A percentile compares a stretch with the other conserved stretches of the same genome.
phyloP scores from a whole-genome alignment of 495 filamentous ascomycete species.

The Xylaria palmicola region DNA sequence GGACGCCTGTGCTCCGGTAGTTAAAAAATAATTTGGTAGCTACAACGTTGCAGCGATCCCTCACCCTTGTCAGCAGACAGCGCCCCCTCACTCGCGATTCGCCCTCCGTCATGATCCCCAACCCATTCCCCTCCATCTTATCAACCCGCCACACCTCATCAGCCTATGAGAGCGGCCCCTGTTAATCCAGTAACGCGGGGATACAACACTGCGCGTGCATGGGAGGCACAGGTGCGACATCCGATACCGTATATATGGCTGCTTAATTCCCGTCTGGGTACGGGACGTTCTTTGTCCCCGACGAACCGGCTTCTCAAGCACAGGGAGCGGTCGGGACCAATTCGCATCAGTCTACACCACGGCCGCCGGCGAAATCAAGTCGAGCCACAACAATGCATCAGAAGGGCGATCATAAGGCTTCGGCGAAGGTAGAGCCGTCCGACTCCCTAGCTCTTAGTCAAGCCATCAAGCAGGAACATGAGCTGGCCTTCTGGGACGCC shows the following conservation, averaged over 20 bases:
- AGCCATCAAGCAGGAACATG: slow-evolving; percentile 35
- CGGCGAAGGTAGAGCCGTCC: slow-evolving; percentile 18
- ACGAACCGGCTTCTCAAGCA: neutral
- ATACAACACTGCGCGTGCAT: neutral
- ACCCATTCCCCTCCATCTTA: slow-evolving; percentile 6
- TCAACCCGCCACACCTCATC: slow-evolving; percentile 1
- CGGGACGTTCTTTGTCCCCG: slow-evolving; percentile 11
- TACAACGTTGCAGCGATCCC: slow-evolving; percentile 9
- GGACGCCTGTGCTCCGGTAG: slow-evolving; percentile 5
- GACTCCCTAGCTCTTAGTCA: slow-evolving; percentile 28
- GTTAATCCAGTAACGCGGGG: neutral
- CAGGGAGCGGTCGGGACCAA: neutral
- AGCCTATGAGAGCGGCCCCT: slow-evolving; percentile 9
- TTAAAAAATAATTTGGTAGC: neutral
- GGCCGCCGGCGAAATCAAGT: neutral
- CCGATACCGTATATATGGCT: slow-evolving; percentile 12
- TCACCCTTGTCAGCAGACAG: neutral
- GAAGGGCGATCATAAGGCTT: slow-evolving; percentile 9
- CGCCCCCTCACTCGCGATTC: neutral
- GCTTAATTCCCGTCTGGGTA: slow-evolving; percentile 3
- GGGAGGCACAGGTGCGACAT: neutral
- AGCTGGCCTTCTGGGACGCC: slow-evolving; percentile 34
- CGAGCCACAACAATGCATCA: slow-evolving; percentile 14
- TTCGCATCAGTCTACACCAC: neutral
- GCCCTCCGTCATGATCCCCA: neutral